Conservation (phyloP, 371 early-diverging fungal genomes). For the Syncephalastrum sp. region DNA sequence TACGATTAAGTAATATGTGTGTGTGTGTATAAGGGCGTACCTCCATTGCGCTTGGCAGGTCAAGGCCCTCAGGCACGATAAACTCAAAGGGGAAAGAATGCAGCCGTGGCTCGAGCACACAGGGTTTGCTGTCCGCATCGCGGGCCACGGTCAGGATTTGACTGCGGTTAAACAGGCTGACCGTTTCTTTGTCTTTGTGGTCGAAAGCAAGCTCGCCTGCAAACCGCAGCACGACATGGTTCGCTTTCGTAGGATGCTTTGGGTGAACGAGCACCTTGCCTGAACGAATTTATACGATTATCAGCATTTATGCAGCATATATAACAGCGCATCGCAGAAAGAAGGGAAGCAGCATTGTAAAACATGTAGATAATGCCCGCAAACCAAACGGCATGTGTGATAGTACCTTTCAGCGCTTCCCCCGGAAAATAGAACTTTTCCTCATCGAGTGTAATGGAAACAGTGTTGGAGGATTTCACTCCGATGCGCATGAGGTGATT, state of each 20-base stretch:
- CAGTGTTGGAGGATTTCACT: constrained; percentile 21
- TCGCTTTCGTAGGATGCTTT: constrained; percentile 39
- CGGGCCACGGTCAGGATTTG: constrained; percentile 22
- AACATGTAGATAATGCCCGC: no score
- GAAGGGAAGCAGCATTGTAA: no score
- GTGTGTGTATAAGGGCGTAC: constrained; percentile 13
- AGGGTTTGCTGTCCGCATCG: constrained; percentile 18
- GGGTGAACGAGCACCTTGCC: constrained; percentile 43
- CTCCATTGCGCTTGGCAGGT: constrained; percentile 46
- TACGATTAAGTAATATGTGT: background rate
- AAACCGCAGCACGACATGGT: constrained; percentile 34
- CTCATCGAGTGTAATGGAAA: constrained; percentile 42
- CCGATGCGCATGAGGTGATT: no score
- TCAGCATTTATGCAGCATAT: background rate
- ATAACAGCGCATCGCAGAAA: no score
- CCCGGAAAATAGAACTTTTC: constrained; percentile 54
- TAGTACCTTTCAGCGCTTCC: constrained; percentile 44
- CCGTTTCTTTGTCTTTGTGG: constrained; percentile 36
- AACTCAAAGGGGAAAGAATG: constrained; percentile 47
- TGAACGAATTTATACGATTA: constrained; percentile 2
- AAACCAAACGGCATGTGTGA: no score
- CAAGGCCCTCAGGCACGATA: constrained; percentile 30
- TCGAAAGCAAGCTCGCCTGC: constrained; percentile 29
- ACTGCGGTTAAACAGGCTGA: constrained; percentile 26
- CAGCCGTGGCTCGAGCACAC: constrained; percentile 32